Conservation (phyloP, 2,329 filamentous ascomycete species). For the Fusarium sp. region DNA sequence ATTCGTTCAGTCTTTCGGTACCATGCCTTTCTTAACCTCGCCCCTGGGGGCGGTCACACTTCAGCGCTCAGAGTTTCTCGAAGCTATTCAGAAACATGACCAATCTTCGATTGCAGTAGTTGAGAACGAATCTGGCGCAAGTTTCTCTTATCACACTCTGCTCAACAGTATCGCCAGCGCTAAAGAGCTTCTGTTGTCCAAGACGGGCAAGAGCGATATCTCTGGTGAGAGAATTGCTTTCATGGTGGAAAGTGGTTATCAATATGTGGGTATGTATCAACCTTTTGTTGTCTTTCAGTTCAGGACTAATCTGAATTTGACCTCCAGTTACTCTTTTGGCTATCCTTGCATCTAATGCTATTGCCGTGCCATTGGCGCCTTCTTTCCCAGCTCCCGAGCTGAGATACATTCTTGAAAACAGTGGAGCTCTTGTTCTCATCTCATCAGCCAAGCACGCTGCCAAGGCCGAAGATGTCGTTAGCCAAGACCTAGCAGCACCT, state of each 20-base stretch:
- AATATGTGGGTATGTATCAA: conserved; percentile 88
- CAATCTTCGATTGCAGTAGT: neutral
- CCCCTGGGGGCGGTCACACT: neutral
- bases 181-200: neutral
- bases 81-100: conserved; percentile 7
- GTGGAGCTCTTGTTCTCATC: conserved; percentile 79
- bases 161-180: neutral
- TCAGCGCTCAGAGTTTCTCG: neutral
- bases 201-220: neutral
- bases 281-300: fast-evolving
- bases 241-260: conserved; percentile 94
- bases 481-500: conserved; percentile 68
- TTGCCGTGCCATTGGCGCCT: conserved; percentile 90
- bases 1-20: neutral
- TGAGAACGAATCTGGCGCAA: neutral
- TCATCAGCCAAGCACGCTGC: conserved; percentile 80
- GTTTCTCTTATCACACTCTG: neutral
- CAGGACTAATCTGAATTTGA: fast-evolving
- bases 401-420: conserved; percentile 91
- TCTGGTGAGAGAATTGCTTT: conserved; percentile 86
- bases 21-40: neutral
- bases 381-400: conserved; percentile 87
- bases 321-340: conserved; percentile 62
- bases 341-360: conserved; percentile 84
- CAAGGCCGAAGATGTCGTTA: conserved; percentile 79